These are phyloP conservation scores for Astragalus glycyphyllos DNA, from an alignment of 306 rosid species.

Conservation along the genomic window DNA sequence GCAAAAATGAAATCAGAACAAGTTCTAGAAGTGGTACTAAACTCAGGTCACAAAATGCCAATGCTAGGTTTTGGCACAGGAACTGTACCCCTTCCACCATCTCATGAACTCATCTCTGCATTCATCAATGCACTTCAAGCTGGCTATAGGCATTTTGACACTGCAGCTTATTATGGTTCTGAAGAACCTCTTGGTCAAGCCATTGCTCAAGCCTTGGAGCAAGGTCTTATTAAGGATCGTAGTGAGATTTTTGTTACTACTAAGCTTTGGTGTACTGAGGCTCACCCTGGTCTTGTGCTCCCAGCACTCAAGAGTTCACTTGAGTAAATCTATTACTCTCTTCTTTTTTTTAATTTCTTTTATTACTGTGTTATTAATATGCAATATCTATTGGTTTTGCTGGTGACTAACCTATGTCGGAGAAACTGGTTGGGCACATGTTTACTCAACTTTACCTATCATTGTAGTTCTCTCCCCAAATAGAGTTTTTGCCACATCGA, in stretches of 20 bases:
- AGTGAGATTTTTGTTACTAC: constrained; percentile 60
- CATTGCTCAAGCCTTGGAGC: constrained; percentile 30
- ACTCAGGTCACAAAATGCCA: constrained; percentile 49
- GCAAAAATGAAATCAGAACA: constrained; percentile 29
- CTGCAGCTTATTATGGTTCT: constrained; percentile 55
- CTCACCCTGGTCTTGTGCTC: constrained; percentile 55
- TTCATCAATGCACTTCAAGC: constrained; percentile 38
- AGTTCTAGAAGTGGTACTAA: constrained; percentile 42
- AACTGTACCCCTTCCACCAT: constrained; percentile 43
- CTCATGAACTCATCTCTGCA: constrained; percentile 31
- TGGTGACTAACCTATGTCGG: no score
- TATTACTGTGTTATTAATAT: not conserved
- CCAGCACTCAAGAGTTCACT: constrained; percentile 52
- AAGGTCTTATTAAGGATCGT: constrained; percentile 53
- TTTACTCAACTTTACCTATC: no score
- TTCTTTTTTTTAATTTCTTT: not conserved
- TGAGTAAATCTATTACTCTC: constrained; percentile 26
- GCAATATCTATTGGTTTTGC: no score
- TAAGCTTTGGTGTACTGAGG: constrained; percentile 50
- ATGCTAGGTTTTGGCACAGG: constrained; percentile 48
- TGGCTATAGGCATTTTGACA: constrained; percentile 57
- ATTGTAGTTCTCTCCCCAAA: no score
- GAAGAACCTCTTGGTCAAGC: constrained; percentile 53
- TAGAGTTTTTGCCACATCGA: no score
- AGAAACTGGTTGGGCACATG: no score